Percentiles rank a stretch among this genome's conserved stretches.
Evolutionary conservation across 208 protist species (phyloP).

Genomic region (Wallacemonas sp.): DNA sequence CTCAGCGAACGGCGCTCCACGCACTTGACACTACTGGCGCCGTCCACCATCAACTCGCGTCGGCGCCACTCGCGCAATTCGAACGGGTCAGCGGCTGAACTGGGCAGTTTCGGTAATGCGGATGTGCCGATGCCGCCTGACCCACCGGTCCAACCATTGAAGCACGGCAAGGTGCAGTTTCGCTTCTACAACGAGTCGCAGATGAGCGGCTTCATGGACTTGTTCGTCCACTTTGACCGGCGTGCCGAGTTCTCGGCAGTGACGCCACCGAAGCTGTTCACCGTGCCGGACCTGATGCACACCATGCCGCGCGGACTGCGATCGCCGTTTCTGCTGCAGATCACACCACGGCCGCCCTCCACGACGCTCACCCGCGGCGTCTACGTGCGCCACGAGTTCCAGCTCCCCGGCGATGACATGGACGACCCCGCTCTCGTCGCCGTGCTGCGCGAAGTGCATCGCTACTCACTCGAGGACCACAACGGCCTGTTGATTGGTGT

Average conservation of each 20-base stretch:
- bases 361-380: constrained; percentile 54
- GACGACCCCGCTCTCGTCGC: constrained; percentile 53
- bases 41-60: not conserved
- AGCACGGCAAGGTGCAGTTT: constrained; percentile 80
- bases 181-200: constrained; percentile 70
- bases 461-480: constrained; percentile 87
- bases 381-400: constrained; percentile 74
- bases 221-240: constrained; percentile 69
- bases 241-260: constrained; percentile 65
- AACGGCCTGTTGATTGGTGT: constrained; percentile 71
- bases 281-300: constrained; percentile 65
- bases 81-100: constrained; percentile 1
- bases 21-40: constrained; percentile 1
- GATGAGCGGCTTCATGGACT: constrained; percentile 68
- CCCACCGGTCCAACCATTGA: constrained; percentile 36
- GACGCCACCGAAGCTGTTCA: constrained; percentile 53
- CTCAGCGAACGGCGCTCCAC: constrained; percentile 5
- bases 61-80: constrained; percentile 4
- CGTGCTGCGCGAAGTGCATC: constrained; percentile 79
- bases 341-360: constrained; percentile 61
- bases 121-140: constrained; percentile 29
- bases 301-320: constrained; percentile 66
- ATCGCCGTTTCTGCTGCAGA: constrained; percentile 54
- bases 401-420: constrained; percentile 42
- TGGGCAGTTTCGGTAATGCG: constrained; percentile 27